phyloP scores from a whole-genome alignment of 139 green algal genomes.

The Tetradesmus lagerheimii region DNA sequence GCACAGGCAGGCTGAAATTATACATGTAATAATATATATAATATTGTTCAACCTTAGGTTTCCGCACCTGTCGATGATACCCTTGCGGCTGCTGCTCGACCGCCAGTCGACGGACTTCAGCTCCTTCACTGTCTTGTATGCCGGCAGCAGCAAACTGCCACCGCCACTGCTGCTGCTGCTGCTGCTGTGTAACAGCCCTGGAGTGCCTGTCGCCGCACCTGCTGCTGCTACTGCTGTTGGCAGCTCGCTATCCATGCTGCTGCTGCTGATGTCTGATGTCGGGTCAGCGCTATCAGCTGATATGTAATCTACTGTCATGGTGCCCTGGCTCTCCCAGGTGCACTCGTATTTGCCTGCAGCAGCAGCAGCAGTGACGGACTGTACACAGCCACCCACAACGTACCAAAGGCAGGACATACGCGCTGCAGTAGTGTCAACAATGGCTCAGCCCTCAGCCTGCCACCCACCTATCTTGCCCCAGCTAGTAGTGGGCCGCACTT shows the following conservation, averaged over 20 bases:
- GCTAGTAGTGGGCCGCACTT: neutral
- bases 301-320: neutral
- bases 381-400: too few species aligned
- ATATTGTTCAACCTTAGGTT: too few species aligned
- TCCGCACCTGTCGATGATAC: constrained; percentile 7
- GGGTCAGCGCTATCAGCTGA: neutral
- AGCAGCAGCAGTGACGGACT: neutral
- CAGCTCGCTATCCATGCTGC: neutral
- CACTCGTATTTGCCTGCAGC: neutral
- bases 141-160: neutral
- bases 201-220: neutral
- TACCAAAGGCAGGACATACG: too few species aligned
- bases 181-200: neutral
- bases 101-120: constrained; percentile 20
- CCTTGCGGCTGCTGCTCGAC: neutral
- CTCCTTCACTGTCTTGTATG: constrained; percentile 19
- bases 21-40: too few species aligned
- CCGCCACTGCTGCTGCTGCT: neutral
- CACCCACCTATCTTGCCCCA: neutral
- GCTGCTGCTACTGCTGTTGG: constrained; percentile 6
- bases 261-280: neutral
- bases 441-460: neutral
- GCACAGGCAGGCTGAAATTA: too few species aligned
- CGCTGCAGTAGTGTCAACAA: too few species aligned
- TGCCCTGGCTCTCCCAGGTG: neutral